A percentile compares a stretch with the other conserved stretches of the same genome.
Conservation (phyloP, 2,329 filamentous ascomycete genomes). For the Lasiodiplodia sp. region DNA sequence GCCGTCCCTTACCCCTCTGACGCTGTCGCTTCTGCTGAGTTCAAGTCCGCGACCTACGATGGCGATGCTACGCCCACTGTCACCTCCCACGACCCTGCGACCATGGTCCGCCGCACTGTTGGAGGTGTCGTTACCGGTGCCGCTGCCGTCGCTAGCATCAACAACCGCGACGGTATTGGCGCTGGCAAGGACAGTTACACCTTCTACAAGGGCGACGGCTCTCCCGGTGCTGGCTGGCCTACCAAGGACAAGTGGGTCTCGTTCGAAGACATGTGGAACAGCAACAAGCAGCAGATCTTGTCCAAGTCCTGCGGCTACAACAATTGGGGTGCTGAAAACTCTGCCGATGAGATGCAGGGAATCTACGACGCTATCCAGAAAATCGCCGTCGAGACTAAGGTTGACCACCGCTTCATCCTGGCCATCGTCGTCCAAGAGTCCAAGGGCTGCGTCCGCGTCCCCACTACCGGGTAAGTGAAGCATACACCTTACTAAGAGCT, state of each 20-base stretch:
- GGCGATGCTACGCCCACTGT: no score
- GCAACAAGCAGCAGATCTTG: conserved; percentile 28
- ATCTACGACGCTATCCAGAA: conserved; percentile 48
- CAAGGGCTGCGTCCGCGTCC: conserved; percentile 55
- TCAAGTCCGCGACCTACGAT: background rate
- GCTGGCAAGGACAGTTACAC: conserved; percentile 34
- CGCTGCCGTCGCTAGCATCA: background rate
- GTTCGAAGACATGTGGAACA: conserved; percentile 24
- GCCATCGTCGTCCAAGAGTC: conserved; percentile 56
- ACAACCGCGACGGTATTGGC: conserved; percentile 17
- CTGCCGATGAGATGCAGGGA: conserved; percentile 45
- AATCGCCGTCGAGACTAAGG: conserved; percentile 40
- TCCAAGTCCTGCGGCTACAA: conserved; percentile 48
- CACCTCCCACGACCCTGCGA: background rate
- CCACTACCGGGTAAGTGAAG: conserved; percentile 44
- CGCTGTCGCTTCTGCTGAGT: no score
- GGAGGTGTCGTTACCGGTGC: conserved; percentile 1
- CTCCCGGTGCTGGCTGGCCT: conserved; percentile 48
- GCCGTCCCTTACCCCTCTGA: conserved; percentile 13
- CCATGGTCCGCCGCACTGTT: background rate
- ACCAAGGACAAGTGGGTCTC: conserved; percentile 42
- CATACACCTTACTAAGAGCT: background rate
- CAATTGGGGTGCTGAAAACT: conserved; percentile 47
- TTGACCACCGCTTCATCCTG: conserved; percentile 53
- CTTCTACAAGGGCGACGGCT: conserved; percentile 45